Evolutionary conservation across 345 rosid genomes (phyloP), one percentile per base, ranked within the genome.

Genomic region (Lepidium didymum): DNA sequence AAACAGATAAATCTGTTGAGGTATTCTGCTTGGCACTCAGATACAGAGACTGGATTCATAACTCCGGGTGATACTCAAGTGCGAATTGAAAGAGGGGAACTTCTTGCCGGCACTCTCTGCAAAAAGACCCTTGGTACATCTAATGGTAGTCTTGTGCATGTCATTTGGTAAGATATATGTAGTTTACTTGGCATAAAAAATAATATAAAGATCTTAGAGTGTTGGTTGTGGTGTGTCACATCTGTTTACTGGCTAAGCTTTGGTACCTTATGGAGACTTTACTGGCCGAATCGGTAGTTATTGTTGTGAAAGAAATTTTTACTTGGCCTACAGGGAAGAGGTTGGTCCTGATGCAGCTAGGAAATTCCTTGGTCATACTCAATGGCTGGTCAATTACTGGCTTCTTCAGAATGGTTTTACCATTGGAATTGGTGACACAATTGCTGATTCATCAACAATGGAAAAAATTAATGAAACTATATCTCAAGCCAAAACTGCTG

Each of bases 341-440:
- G 97, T 93, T 74, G 99, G 99, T 68, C 98, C 98, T 34, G 98
- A 93, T 91, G 96, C 99, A 10, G 99, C 99, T 56, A 87, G 99
- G 65, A 93, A 91, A 68, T 93, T 93, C 80, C 86, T 93, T 68
- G 99, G 99, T 38, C 99, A 93, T 69, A 93, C 99, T 6, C 99
- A 93, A 67, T 93, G 99, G 99, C 99, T 93, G 78, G 99, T 93
- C 60, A 93, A 93, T 64, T 93, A 93, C 78, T 93, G 99, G 99
- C 92, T 93, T 74, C 78, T 93, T 77, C 99, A 93, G 79, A 78
- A 93, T 66, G 96, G 75, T 77, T 93, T 93, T 78, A 93, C 95
- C 73, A 93, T 93, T 68, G 99, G 99, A 14, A 93, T 93, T 74
- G 99, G 97, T 54, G 99, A 93, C 81, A 93, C 99, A 10, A 93